Evolutionary conservation across 2,329 filamentous ascomycete genomes (phyloP).

Genomic region (Arthrocladium fulminans): DNA sequence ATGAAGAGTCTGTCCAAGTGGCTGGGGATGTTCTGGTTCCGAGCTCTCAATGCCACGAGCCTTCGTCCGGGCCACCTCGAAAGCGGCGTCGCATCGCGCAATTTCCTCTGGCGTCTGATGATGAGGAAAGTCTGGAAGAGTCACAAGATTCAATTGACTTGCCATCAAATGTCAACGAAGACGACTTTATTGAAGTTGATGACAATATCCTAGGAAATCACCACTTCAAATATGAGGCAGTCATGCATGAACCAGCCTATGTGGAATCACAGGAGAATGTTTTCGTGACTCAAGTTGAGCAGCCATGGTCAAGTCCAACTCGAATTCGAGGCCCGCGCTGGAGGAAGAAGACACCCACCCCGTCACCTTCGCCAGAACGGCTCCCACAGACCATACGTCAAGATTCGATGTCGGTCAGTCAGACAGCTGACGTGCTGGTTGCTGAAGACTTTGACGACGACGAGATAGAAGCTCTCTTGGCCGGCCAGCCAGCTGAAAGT

Average conservation of each 20-base stretch:
- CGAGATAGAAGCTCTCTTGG: constrained; percentile 60
- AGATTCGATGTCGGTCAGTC: neutral
- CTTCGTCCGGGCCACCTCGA: constrained; percentile 12
- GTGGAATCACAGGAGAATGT: constrained; percentile 34
- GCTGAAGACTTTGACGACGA: constrained; percentile 21
- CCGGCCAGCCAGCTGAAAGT: constrained; percentile 43
- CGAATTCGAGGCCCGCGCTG: constrained; percentile 44
- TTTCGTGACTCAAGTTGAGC: constrained; percentile 41
- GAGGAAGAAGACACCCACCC: constrained; percentile 32
- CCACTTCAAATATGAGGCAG: constrained; percentile 20
- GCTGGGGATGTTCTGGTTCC: constrained; percentile 13
- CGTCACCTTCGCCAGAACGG: constrained; percentile 10
- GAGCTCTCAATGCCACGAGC: constrained; percentile 17
- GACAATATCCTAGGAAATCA: constrained; percentile 12
- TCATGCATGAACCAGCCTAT: constrained; percentile 34
- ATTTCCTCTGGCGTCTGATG: neutral
- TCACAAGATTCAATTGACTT: constrained; percentile 15
- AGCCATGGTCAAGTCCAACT: constrained; percentile 42
- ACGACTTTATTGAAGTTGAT: constrained; percentile 8
- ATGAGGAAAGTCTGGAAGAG: constrained; percentile 4
- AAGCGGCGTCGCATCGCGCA: constrained; percentile 16
- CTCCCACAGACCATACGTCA: neutral
- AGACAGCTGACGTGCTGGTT: constrained; percentile 10
- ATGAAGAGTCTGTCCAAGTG: constrained; percentile 11
- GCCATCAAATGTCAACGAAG: constrained; percentile 10